Conservation (phyloP, 192 early-diverging fungal genomes). For the Coemansia sp. region DNA sequence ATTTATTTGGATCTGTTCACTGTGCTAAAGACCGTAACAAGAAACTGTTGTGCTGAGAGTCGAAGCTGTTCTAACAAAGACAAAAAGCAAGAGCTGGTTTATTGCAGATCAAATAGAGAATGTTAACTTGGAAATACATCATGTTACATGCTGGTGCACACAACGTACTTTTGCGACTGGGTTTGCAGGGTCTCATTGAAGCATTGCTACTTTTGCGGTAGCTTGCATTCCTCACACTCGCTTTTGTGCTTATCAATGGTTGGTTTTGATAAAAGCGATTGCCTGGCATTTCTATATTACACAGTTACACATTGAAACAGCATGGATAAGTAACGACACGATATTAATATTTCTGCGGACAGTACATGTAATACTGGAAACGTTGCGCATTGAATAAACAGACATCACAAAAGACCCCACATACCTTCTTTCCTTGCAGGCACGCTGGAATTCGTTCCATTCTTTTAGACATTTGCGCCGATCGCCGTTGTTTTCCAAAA, state of each 20-base stretch:
- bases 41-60: no score
- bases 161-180: no score
- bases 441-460: constrained; percentile 62
- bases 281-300: neutral
- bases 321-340: no score
- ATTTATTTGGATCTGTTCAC: no score
- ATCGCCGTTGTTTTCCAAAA: constrained; percentile 60
- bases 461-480: constrained; percentile 63
- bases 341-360: no score
- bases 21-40: no score
- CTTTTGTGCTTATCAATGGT: neutral
- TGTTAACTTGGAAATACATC: no score
- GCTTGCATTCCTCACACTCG: constrained; percentile 28
- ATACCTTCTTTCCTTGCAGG: constrained; percentile 58
- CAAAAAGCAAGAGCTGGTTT: no score
- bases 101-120: no score
- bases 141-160: no score
- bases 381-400: neutral
- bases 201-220: constrained; percentile 1
- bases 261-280: neutral
- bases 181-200: no score
- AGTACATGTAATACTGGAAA: neutral
- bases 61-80: no score
- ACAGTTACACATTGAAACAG: neutral
- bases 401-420: neutral